A percentile compares a stretch with the other conserved stretches of the same genome.
phyloP scores from a whole-genome alignment of 768 basidiomycete genomes.

The Sarcomyxa edulis region DNA sequence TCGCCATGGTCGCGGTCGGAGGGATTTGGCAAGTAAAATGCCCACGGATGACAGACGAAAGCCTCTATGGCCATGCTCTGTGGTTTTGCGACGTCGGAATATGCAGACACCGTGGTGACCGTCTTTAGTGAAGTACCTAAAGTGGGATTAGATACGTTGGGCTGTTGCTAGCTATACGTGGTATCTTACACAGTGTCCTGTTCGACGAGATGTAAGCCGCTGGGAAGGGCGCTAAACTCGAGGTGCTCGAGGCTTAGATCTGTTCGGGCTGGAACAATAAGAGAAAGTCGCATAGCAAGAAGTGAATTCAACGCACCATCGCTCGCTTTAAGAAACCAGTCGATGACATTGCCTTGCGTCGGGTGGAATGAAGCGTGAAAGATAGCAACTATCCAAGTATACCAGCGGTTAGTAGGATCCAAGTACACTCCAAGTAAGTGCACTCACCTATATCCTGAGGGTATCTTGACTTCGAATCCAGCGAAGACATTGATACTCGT shows the following conservation, averaged over 20 bases:
- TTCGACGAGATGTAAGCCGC: constrained; percentile 76
- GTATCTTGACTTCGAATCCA: constrained; percentile 17
- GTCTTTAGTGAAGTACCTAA: constrained; percentile 70
- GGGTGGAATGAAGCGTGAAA: constrained; percentile 85
- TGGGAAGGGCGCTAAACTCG: constrained; percentile 79
- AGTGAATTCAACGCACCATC: constrained; percentile 42
- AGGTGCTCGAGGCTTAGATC: constrained; percentile 65
- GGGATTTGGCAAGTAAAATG: constrained; percentile 60
- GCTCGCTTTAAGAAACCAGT: constrained; percentile 71
- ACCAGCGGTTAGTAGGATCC: neutral
- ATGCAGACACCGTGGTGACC: constrained; percentile 67
- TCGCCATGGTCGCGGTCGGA: constrained; percentile 68
- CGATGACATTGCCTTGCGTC: constrained; percentile 72
- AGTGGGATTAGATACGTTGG: constrained; percentile 3
- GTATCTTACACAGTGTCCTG: constrained; percentile 68
- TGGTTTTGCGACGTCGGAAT: constrained; percentile 63
- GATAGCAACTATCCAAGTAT: constrained; percentile 58
- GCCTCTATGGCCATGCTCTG: constrained; percentile 71
- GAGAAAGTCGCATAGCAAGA: neutral
- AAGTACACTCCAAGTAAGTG: neutral
- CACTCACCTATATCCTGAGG: constrained; percentile 53
- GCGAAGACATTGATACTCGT: constrained; percentile 18
- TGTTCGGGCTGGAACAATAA: constrained; percentile 19
- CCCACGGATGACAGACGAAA: constrained; percentile 78
- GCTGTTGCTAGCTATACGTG: too few species aligned